phyloP scores from a whole-genome alignment of 257 asterid species.

The Solanum stenotomum region DNA sequence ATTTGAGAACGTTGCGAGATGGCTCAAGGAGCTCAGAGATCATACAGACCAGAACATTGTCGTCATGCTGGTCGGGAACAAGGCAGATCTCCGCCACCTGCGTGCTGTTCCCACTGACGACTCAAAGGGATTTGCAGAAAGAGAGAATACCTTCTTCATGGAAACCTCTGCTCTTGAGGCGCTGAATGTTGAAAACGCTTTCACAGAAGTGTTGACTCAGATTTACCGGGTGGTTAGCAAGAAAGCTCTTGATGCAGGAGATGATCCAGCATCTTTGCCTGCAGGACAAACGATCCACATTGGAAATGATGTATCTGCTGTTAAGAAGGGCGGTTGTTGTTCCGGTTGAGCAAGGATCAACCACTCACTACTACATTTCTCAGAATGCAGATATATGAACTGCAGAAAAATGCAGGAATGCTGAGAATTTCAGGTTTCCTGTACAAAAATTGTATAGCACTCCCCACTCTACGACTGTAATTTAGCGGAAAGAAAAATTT shows the following conservation, averaged over 20 bases:
- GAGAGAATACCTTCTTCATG: constrained; percentile 31
- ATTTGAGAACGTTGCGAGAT: constrained; percentile 31
- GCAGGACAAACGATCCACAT: constrained; percentile 25
- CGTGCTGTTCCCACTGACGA: constrained; percentile 18
- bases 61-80: constrained; percentile 35
- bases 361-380: not conserved
- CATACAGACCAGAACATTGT: constrained; percentile 38
- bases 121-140: constrained; percentile 20
- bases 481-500: not conserved
- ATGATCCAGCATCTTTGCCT: constrained; percentile 23
- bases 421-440: not conserved
- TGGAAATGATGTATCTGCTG: constrained; percentile 24
- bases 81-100: constrained; percentile 37
- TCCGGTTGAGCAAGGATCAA: constrained; percentile 3
- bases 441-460: not conserved
- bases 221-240: constrained; percentile 27
- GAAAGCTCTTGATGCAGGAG: constrained; percentile 29
- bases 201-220: constrained; percentile 34
- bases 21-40: constrained; percentile 42
- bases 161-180: constrained; percentile 44
- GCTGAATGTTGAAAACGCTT: constrained; percentile 23
- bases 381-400: not conserved
- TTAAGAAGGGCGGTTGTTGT: constrained; percentile 28
- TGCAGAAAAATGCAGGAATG: not conserved
- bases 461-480: not conserved